These are phyloP conservation scores for Stramenopiles sp. DNA, from an alignment of 352 stramenopile genomes.

Conservation along the genomic window DNA sequence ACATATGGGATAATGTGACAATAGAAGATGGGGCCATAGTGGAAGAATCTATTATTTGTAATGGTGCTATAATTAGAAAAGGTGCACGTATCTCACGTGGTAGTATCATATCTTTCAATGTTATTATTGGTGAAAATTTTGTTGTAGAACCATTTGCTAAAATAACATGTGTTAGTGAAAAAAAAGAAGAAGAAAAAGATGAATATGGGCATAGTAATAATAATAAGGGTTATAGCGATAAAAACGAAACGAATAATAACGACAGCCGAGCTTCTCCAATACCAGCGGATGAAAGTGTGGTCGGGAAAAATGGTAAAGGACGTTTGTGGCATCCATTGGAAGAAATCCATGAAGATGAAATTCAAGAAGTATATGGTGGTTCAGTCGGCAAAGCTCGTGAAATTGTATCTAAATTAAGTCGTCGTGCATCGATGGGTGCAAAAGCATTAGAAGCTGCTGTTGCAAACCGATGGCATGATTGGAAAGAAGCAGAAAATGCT, in stretches of 20 bases:
- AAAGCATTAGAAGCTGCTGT: not conserved
- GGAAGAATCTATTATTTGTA: constrained; percentile 28
- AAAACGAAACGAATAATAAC: too few relatives aligned
- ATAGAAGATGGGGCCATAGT: constrained; percentile 44
- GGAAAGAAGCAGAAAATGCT: not conserved
- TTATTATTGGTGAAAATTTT: constrained; percentile 50
- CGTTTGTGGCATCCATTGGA: not conserved
- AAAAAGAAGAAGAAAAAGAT: not conserved
- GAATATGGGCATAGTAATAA: too few relatives aligned
- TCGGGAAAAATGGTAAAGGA: not conserved
- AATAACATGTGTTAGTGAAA: constrained; percentile 26
- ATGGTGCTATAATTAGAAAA: constrained; percentile 23
- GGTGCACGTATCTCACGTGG: constrained; percentile 43
- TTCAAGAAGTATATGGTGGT: not conserved
- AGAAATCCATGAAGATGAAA: not conserved
- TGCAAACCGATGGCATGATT: not conserved
- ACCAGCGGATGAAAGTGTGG: not conserved
- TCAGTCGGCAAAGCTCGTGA: not conserved
- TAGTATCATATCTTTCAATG: constrained; percentile 47
- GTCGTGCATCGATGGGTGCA: not conserved
- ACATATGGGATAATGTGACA: constrained; percentile 51
- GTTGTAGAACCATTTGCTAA: constrained; percentile 42
- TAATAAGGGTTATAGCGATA: too few relatives aligned
- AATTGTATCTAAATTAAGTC: not conserved
- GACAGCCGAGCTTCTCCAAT: too few relatives aligned